These are phyloP conservation scores for Penicillium ochrochloron DNA, from an alignment of 495 filamentous ascomycete genomes.

Conservation along the genomic window DNA sequence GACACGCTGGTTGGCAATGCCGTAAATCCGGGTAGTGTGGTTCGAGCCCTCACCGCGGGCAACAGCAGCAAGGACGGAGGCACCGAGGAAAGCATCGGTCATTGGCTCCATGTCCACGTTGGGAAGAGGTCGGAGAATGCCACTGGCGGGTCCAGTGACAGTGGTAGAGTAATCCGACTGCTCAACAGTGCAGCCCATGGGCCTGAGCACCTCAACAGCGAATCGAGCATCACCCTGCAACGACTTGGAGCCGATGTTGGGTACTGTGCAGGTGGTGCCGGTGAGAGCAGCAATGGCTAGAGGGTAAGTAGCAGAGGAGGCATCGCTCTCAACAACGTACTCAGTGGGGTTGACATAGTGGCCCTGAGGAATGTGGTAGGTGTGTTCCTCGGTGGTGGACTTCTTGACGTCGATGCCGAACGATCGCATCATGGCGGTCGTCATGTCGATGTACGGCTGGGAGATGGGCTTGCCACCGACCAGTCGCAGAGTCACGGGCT, in stretches of 20 bases:
- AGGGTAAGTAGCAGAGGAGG: constrained; percentile 96
- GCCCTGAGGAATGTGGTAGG: constrained; percentile 91
- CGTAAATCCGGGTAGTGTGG: constrained; percentile 79
- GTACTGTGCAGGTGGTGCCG: constrained; percentile 91
- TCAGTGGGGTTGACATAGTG: constrained; percentile 82
- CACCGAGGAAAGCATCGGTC: constrained; percentile 98
- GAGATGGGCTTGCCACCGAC: constrained; percentile 96
- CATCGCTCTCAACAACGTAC: constrained; percentile 95
- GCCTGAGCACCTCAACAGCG: constrained; percentile 84
- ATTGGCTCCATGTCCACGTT: constrained; percentile 98
- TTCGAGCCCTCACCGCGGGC: constrained; percentile 63
- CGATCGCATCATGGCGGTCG: constrained; percentile 92
- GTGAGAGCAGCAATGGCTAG: constrained; percentile 94
- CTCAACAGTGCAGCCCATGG: constrained; percentile 91
- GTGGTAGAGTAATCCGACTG: constrained; percentile 88
- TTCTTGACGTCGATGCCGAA: constrained; percentile 84
- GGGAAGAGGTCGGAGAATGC: constrained; percentile 68
- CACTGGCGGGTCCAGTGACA: constrained; percentile 82
- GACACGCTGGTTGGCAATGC: constrained; percentile 98
- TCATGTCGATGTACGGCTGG: constrained; percentile 98
- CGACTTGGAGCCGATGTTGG: constrained; percentile 90
- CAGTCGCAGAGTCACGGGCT: constrained; percentile 85
- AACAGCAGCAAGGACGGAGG: constrained; percentile 89
- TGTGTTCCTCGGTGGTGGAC: constrained; percentile 77
- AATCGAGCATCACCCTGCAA: constrained; percentile 97